These are phyloP conservation scores for Monilinia laxa DNA, from an alignment of 2,329 filamentous ascomycete genomes.

Conservation along the genomic window DNA sequence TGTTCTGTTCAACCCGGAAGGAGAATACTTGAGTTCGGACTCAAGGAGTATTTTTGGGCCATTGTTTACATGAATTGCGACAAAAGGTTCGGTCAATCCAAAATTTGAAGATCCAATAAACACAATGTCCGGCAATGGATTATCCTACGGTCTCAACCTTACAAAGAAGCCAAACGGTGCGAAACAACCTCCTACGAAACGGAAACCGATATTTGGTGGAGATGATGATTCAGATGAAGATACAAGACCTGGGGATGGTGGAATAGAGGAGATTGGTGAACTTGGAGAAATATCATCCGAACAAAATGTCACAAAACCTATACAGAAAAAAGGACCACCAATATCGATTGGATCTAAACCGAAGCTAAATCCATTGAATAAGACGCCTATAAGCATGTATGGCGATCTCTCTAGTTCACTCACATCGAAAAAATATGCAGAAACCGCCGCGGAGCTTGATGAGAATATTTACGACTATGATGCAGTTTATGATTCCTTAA, in stretches of 20 bases:
- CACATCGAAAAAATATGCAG: conserved; percentile 61
- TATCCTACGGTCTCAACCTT: conserved; percentile 60
- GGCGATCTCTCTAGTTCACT: conserved; percentile 66
- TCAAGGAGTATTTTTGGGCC: background rate
- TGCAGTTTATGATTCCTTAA: conserved; percentile 74
- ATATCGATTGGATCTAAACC: conserved; percentile 37
- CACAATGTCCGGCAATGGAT: conserved; percentile 41
- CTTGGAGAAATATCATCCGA: conserved; percentile 51
- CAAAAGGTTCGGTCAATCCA: background rate
- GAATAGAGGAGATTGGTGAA: conserved; percentile 59
- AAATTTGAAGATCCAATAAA: conserved; percentile 3
- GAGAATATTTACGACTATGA: conserved; percentile 84
- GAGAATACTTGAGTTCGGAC: background rate
- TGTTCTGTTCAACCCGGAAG: background rate
- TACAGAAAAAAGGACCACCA: conserved; percentile 40
- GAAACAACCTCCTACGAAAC: conserved; percentile 51
- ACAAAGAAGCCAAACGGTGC: conserved; percentile 53
- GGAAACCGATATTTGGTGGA: conserved; percentile 59
- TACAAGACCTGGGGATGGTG: conserved; percentile 40
- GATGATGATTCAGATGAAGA: conserved; percentile 59
- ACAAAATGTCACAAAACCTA: conserved; percentile 40
- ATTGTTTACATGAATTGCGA: conserved; percentile 8
- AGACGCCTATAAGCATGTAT: conserved; percentile 49
- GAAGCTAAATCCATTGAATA: conserved; percentile 27
- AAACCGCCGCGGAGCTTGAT: conserved; percentile 66